These are phyloP conservation scores for Pouteria campechiana DNA, from an alignment of 179 eudicot genomes.

Conservation along the genomic window DNA sequence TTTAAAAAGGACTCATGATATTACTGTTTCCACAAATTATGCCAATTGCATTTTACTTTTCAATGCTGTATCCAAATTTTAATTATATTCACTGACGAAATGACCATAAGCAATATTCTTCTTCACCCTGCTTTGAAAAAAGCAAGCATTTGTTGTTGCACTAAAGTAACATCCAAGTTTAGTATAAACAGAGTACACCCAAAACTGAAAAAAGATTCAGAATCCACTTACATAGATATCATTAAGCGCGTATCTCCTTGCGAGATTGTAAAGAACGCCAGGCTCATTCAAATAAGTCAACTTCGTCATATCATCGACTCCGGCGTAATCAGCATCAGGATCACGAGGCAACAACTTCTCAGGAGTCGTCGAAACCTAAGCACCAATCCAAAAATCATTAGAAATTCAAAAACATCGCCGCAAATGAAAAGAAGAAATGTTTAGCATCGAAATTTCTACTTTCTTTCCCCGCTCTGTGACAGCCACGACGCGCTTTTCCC, in stretches of 20 bases:
- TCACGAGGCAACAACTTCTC: conserved; percentile 65
- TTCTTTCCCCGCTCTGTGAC: conserved; percentile 47
- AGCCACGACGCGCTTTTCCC: conserved; percentile 50
- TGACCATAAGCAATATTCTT: too few species aligned
- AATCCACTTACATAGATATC: conserved; percentile 73
- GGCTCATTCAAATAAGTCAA: conserved; percentile 94
- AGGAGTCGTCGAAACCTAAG: conserved; percentile 52
- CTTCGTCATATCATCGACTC: conserved; percentile 99
- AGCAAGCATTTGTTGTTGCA: too few species aligned
- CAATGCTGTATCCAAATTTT: too few species aligned
- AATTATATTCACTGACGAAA: too few species aligned
- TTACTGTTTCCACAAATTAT: too few species aligned
- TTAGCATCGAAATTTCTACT: conserved; percentile 12
- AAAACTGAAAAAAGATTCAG: background rate
- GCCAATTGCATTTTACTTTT: too few species aligned
- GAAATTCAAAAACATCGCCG: background rate
- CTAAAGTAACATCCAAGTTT: too few species aligned
- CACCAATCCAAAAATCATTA: conserved; percentile 1
- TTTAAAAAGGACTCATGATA: too few species aligned
- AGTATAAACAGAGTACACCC: background rate
- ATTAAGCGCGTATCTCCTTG: conserved; percentile 85
- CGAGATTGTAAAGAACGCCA: conserved; percentile 84
- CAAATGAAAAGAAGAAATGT: background rate
- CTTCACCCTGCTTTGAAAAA: too few species aligned
- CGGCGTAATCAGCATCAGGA: conserved; percentile 86